These are phyloP conservation scores for Fusarium hostae DNA, from an alignment of 2,329 filamentous ascomycete genomes.

Conservation along the genomic window DNA sequence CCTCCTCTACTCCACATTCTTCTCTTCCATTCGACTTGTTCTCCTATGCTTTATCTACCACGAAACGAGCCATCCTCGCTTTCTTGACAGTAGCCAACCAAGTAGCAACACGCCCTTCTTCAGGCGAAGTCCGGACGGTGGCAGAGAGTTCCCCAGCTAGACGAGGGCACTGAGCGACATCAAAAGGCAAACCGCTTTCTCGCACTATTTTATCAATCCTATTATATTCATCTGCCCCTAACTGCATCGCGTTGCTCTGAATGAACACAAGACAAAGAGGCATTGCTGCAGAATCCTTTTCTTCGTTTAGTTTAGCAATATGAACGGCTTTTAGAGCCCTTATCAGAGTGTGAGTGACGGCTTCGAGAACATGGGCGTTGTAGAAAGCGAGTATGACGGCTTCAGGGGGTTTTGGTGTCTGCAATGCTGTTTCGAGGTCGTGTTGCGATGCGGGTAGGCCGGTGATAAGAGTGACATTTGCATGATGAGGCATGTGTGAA, in stretches of 20 bases:
- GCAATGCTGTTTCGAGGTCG: conserved; percentile 52
- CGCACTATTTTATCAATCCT: conserved; percentile 56
- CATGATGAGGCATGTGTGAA: not conserved
- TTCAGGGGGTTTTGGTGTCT: conserved; percentile 30
- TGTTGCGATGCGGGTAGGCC: conserved; percentile 9
- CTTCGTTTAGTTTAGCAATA: conserved; percentile 50
- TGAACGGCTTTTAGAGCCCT: conserved; percentile 53
- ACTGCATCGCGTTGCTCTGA: conserved; percentile 56
- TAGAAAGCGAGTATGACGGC: conserved; percentile 62
- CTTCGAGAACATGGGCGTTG: conserved; percentile 53
- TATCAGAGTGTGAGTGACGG: conserved; percentile 53
- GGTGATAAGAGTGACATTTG: not conserved
- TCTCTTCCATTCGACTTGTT: not conserved
- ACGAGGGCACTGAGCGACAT: not conserved
- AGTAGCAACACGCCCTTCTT: conserved; percentile 2
- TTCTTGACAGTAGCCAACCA: conserved; percentile 9
- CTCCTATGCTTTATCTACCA: not conserved
- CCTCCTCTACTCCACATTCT: not conserved
- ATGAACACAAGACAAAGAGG: conserved; percentile 58
- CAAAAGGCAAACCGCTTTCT: conserved; percentile 47
- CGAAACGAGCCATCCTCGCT: not conserved
- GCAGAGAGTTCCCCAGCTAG: not conserved
- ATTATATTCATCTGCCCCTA: conserved; percentile 60
- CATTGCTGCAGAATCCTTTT: conserved; percentile 47
- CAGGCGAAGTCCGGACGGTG: not conserved